A percentile compares a stretch with the other conserved stretches of the same genome.
Conservation (phyloP, 139 green algal species). For the Auxenochlorella protothecoides region DNA sequence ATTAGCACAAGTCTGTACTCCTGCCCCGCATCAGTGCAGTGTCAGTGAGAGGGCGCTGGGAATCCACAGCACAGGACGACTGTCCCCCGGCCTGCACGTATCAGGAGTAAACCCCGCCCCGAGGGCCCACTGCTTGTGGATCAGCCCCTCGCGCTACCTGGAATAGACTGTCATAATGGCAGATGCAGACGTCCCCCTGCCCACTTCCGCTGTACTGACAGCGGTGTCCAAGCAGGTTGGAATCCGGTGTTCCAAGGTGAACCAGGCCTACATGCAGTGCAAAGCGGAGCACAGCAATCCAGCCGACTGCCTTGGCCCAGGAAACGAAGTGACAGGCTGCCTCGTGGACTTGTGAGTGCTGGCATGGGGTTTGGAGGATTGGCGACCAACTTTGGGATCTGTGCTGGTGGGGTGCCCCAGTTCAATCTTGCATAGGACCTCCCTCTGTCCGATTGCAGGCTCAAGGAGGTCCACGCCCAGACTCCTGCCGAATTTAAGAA, state of each 20-base stretch:
- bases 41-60: background rate
- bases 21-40: background rate
- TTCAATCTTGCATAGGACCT: too few species aligned
- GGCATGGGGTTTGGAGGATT: background rate
- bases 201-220: conserved; percentile 47
- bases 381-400: background rate
- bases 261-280: conserved; percentile 44
- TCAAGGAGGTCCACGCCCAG: conserved; percentile 47
- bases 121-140: too few species aligned
- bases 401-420: too few species aligned
- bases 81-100: too few species aligned
- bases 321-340: conserved; percentile 46
- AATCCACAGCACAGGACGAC: too few species aligned
- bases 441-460: conserved; percentile 12
- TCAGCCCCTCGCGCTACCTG: background rate
- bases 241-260: conserved; percentile 31
- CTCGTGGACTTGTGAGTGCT: conserved; percentile 38
- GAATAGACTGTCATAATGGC: background rate
- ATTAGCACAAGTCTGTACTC: background rate
- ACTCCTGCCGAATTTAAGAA: conserved; percentile 38
- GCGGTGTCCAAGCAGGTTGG: conserved; percentile 53
- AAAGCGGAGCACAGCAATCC: conserved; percentile 46
- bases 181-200: conserved; percentile 14
- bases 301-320: conserved; percentile 35
- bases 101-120: too few species aligned